These are phyloP conservation scores for Inga laurina DNA, from an alignment of 306 rosid genomes.

Conservation along the genomic window DNA sequence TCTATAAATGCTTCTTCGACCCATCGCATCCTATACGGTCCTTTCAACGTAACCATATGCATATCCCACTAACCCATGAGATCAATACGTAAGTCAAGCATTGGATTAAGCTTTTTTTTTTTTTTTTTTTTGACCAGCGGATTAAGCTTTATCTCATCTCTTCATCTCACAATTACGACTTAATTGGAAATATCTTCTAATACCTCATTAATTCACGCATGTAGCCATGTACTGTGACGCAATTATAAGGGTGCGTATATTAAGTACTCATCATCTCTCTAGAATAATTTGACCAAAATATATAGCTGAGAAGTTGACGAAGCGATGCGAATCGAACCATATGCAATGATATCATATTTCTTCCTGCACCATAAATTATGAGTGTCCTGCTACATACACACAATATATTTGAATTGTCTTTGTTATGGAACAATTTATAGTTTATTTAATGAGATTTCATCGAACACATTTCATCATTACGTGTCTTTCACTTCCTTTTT, in stretches of 20 bases:
- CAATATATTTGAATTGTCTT: not conserved
- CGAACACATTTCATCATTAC: not conserved
- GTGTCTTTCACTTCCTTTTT: not conserved
- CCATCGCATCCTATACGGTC: not conserved
- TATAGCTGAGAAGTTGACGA: not conserved
- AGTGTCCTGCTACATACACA: not conserved
- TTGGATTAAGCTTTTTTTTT: not conserved
- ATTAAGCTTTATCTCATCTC: not conserved
- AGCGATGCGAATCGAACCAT: not conserved
- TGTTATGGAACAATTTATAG: not conserved
- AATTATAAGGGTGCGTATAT: not conserved
- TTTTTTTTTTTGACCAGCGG: too few relatives aligned
- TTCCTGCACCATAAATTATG: not conserved
- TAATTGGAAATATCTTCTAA: not conserved
- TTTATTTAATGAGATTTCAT: not conserved
- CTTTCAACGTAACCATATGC: too few relatives aligned
- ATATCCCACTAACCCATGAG: not conserved
- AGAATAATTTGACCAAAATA: not conserved
- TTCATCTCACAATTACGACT: not conserved
- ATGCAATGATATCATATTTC: not conserved
- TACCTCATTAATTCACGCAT: not conserved
- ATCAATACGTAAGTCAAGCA: not conserved
- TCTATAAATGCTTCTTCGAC: not conserved
- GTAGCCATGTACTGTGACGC: not conserved
- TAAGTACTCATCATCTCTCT: not conserved